Evolutionary conservation across 441 rosid species (phyloP).

Genomic region (Pelargonium myrrhifolium): DNA sequence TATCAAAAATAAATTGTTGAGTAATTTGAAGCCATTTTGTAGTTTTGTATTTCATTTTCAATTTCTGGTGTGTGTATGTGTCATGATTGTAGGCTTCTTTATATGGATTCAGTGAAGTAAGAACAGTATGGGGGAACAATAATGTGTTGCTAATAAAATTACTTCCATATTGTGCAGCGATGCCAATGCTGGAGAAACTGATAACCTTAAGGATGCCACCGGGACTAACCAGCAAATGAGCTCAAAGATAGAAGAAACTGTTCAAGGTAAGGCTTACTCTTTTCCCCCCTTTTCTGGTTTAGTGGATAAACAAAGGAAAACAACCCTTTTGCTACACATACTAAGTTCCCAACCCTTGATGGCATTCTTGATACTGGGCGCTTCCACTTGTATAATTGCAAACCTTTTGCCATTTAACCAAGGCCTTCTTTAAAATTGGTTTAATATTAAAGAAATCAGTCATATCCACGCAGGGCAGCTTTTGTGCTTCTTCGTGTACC

Average conservation of each 20-base stretch:
- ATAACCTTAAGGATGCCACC: slow-evolving; percentile 20
- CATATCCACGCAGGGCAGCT: neutral
- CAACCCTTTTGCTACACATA: neutral
- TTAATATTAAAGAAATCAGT: neutral
- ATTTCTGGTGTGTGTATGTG: too few species aligned
- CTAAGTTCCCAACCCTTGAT: neutral
- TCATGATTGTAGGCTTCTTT: neutral
- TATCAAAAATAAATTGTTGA: too few species aligned
- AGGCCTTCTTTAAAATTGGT: neutral
- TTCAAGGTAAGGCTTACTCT: slow-evolving; percentile 31
- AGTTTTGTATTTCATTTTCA: too few species aligned
- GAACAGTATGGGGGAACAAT: neutral
- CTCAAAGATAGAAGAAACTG: slow-evolving; percentile 18
- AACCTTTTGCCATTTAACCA: neutral
- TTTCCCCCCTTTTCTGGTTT: neutral
- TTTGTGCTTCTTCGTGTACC: neutral
- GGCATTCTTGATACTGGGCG: neutral
- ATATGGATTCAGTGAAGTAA: neutral
- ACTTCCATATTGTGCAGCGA: slow-evolving; percentile 23
- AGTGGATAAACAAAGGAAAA: neutral
- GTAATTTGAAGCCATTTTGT: too few species aligned
- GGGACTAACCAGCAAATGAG: slow-evolving; percentile 25
- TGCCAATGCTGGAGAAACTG: slow-evolving; percentile 26
- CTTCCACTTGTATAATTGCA: too few species aligned
- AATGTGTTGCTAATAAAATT: neutral